Percentiles rank a stretch among this genome's conserved stretches.
Evolutionary conservation across 164 flowering plant species (phyloP).

Genomic region (Echeveria elegans): DNA sequence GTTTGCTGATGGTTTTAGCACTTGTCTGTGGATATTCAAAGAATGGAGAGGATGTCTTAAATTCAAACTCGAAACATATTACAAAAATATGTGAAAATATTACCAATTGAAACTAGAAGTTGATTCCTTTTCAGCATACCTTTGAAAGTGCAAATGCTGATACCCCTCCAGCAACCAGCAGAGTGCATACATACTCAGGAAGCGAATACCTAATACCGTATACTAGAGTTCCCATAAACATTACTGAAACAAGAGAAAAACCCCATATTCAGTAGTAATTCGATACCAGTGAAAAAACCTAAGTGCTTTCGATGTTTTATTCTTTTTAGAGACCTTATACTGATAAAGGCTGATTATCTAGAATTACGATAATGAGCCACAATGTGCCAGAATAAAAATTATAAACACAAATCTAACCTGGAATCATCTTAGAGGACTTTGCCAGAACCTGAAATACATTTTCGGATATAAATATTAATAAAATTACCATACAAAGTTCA

Average conservation of each 20-base stretch:
- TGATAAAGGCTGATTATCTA: too few species aligned
- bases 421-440: background rate
- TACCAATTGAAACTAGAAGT: background rate
- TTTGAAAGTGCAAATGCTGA: slow-evolving; percentile 40
- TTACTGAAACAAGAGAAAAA: slow-evolving; percentile 39
- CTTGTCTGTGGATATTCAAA: slow-evolving; percentile 13
- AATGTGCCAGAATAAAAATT: too few species aligned
- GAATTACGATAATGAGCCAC: too few species aligned
- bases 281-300: background rate
- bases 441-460: background rate
- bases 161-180: slow-evolving; percentile 79
- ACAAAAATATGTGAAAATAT: too few species aligned
- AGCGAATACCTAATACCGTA: slow-evolving; percentile 79
- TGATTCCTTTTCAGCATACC: slow-evolving; percentile 27
- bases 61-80: too few species aligned
- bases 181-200: slow-evolving; percentile 79
- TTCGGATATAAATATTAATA: too few species aligned
- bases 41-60: too few species aligned
- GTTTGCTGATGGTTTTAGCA: slow-evolving; percentile 87
- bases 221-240: slow-evolving; percentile 88
- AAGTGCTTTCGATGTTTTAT: background rate
- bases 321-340: too few species aligned
- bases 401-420: background rate
- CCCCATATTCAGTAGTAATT: background rate
- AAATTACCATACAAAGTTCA: background rate